Evolutionary conservation across 2,329 filamentous ascomycete species (phyloP).

Genomic region (Chlorencoelia australis): DNA sequence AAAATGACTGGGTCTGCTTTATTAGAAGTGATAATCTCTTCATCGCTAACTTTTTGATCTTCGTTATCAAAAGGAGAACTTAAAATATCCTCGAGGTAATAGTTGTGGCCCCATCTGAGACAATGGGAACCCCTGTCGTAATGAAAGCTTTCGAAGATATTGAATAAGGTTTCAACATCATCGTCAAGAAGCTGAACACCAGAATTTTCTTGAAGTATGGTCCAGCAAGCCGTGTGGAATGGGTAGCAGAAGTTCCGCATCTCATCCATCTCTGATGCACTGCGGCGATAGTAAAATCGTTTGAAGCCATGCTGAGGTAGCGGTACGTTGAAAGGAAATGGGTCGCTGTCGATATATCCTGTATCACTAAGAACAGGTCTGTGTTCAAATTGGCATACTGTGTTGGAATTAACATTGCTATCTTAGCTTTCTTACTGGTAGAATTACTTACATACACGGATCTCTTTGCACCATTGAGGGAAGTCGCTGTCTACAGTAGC

Average conservation of each 20-base stretch:
- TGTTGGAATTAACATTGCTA: neutral
- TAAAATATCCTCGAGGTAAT: conserved; percentile 6
- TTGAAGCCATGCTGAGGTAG: conserved; percentile 2
- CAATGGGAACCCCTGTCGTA: conserved; percentile 4
- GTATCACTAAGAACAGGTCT: conserved; percentile 3
- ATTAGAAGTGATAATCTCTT: conserved; percentile 5
- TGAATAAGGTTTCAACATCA: conserved; percentile 4
- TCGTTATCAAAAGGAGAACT: conserved; percentile 1
- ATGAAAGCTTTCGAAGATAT: conserved; percentile 8
- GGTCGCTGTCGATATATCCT: conserved; percentile 4
- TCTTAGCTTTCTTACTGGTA: conserved; percentile 3
- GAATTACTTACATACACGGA: conserved; percentile 6
- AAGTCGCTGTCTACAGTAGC: conserved; percentile 5
- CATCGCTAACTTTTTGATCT: neutral
- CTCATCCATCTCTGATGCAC: neutral
- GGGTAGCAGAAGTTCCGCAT: conserved; percentile 6
- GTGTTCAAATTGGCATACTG: conserved; percentile 5
- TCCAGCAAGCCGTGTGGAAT: conserved; percentile 7
- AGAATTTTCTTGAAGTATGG: conserved; percentile 4
- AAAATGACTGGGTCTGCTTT: conserved; percentile 2
- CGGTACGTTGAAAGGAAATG: conserved; percentile 4
- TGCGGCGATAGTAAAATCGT: conserved; percentile 5
- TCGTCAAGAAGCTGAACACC: neutral
- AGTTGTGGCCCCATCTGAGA: conserved; percentile 7
- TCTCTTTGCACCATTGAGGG: conserved; percentile 8